phyloP scores from a whole-genome alignment of 1,284 basidiomycete genomes.

The Fomitopsis schrenkii region DNA sequence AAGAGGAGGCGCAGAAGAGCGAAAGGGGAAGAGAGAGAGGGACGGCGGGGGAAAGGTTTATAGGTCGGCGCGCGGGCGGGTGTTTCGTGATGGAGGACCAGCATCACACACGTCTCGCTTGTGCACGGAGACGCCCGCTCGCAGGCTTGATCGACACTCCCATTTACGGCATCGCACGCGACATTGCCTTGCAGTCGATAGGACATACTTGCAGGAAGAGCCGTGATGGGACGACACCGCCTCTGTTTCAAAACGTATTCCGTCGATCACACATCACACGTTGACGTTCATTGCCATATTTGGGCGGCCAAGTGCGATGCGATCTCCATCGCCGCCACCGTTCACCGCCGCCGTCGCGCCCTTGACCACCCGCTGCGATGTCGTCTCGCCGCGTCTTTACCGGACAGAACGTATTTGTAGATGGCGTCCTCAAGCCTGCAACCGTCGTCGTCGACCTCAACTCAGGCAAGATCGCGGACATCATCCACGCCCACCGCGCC shows the following conservation, averaged over 20 bases:
- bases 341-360: slow-evolving; percentile 8
- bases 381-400: slow-evolving; percentile 32
- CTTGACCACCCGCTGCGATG: slow-evolving; percentile 8
- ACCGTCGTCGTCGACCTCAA: slow-evolving; percentile 62
- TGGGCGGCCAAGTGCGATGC: background rate
- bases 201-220: no score
- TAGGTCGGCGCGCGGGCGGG: background rate
- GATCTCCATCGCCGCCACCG: background rate
- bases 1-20: background rate
- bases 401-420: slow-evolving; percentile 52
- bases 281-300: background rate
- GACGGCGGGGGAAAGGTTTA: background rate
- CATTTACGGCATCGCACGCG: no score
- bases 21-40: background rate
- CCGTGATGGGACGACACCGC: background rate
- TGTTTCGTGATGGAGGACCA: background rate
- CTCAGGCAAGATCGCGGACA: slow-evolving; percentile 65
- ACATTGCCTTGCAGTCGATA: no score
- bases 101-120: background rate
- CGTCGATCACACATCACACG: background rate
- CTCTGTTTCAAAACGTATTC: background rate
- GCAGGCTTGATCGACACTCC: no score
- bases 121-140: background rate
- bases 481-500: slow-evolving; percentile 32
- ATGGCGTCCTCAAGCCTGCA: slow-evolving; percentile 52